Base-by-base conservation (phyloP, 2,329 filamentous ascomycete species). In the Calonectria pseudoturangicola region DNA sequence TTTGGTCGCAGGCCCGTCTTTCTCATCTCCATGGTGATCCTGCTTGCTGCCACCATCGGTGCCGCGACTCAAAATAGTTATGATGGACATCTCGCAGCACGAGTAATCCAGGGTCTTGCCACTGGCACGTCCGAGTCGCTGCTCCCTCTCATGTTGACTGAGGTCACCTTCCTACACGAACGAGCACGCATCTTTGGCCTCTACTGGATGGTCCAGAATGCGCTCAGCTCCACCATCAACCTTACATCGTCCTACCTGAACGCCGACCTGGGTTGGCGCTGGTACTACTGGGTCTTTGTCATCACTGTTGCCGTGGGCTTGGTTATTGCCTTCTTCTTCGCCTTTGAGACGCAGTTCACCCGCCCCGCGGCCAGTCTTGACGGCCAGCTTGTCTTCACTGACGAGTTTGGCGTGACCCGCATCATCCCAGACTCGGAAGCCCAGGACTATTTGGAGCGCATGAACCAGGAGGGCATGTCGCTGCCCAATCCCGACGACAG, bases 221-320 rank as follows among this genome's bases (percentile, higher is more conserved):
- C 43, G 4, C 51, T 68, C 50, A 60, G 51, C 66, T 47, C 39
- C 50, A 68, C 51, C 36, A 68, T 68, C 41, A 68, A 68, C 51
- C 66, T 68, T 18, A 36, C 51, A 2, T 48, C 51, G 16, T 60
- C 51, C 18, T 68, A 68, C 51, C 36, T 60, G 1, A 68, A 60
- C 51, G 50, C 36, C 12, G 66, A 60, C 66, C 15, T 68, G 36
- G 66, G 66, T 1, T 68, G 66, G 66, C 51, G 66, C 25, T 68
- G 66, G 66, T 68, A 68, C 51, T 68, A 68, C 66, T 68, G 66
- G 66, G 51, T 68, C 28, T 68, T 68, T 39, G 66, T 68, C 66
- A 68, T 68, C 30, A 60, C 51, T 36, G 66, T 68, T 25, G 51
- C 66, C 5, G 66, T 50, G 25, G 66, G 66, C 30, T 41, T 68